A percentile compares a stretch with the other conserved stretches of the same genome.
Conservation (phyloP, 2,329 filamentous ascomycete species). For the Alternaria panax region DNA sequence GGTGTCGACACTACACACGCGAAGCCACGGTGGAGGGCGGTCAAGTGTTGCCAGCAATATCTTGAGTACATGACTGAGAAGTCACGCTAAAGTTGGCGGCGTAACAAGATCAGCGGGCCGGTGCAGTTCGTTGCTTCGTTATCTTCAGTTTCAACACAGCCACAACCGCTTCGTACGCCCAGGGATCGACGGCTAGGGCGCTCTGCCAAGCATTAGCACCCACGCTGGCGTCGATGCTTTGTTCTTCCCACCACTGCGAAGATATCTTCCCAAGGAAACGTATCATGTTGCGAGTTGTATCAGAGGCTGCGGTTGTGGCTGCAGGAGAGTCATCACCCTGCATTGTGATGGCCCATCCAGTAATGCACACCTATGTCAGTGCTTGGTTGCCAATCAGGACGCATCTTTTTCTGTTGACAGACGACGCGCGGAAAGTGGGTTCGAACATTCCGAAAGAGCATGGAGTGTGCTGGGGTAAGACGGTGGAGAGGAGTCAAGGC, state of each 20-base stretch:
- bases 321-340: conserved; percentile 8
- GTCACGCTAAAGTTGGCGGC: conserved; percentile 19
- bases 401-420: conserved; percentile 1
- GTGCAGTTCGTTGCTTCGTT: conserved; percentile 28
- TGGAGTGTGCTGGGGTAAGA: conserved; percentile 8
- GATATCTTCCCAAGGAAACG: not conserved
- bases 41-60: conserved; percentile 3
- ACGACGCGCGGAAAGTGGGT: conserved; percentile 7
- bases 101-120: conserved; percentile 19
- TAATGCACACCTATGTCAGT: not conserved
- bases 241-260: conserved; percentile 11
- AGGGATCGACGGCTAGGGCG: conserved; percentile 19
- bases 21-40: conserved; percentile 10
- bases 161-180: conserved; percentile 26
- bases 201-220: conserved; percentile 17
- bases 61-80: conserved; percentile 2
- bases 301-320: not conserved
- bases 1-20: not conserved
- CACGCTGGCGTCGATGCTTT: conserved; percentile 14
- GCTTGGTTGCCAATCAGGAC: not conserved
- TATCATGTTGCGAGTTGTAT: not conserved
- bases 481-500: conserved; percentile 3
- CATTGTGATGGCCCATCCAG: conserved; percentile 5
- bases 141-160: conserved; percentile 37
- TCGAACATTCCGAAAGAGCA: conserved; percentile 5